Base-by-base conservation (phyloP, 1,139 yeast genomes). In the Blastobotrys serpentis region DNA sequence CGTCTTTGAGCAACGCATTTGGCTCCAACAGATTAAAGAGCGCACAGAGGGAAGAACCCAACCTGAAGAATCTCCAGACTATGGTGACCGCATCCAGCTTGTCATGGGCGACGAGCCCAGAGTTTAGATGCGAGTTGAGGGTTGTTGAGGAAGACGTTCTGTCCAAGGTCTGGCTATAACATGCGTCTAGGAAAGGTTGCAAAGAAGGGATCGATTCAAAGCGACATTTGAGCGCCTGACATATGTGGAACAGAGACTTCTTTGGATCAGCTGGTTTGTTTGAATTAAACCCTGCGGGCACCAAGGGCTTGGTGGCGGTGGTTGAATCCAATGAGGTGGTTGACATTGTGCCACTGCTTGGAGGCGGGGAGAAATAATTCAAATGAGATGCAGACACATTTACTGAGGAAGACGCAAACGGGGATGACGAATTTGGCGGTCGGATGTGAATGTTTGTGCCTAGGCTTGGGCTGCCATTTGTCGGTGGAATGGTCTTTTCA, bases 21-120 rank as follows among this genome's bases (percentile, higher is more conserved):
- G 66, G 67, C 36, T 68, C 68, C 26, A 84, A 70, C 23, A 75
- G 68, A 68, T 92, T 90, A 73, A 85, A 87, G 6, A 92, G 71
- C 43, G 87, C 78, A 66, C 98, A 90, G 44, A 92, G 74, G 4
- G 98, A 95, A 1, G 95, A 85, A 5, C 98, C 98, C 60, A 86
- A 89, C 59, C 92, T 94, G 61, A 92, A 84, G 42, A 92, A 72
- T 58, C 87, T 84, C 82, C 96, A 87, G 45, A 92, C 68, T 56
- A 88, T 90, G 1, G 97, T 88, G 2, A 87, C 97, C 2, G 98
- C 97, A 63, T 92, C 99, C 59, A 86, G 49, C 45, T 33, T 37
- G 40, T 30, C 42, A 23, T 33, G 22, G 30, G 46, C 30, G n/a
- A 50, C 33, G 17, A 53, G 47, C 44, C 44, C 23, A 48, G 39